Base-by-base conservation (phyloP, 1,284 basidiomycete species). In the Cryptococcus sp. region DNA sequence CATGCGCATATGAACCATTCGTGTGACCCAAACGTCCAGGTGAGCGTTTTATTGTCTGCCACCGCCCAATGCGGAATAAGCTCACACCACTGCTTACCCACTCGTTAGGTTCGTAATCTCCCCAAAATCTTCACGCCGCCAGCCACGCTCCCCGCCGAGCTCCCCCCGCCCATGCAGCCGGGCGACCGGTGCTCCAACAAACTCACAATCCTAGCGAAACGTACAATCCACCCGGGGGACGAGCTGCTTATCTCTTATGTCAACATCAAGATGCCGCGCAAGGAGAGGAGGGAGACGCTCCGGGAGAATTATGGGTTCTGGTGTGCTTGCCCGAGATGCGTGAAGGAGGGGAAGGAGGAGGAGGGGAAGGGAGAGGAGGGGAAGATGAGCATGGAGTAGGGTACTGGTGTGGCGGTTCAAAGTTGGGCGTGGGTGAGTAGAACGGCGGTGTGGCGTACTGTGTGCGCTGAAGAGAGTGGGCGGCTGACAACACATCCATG, bases 1-100 rank as follows among this genome's bases (percentile, higher is more conserved):
- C 91, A 95, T 73, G 87, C 89, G 1, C 89, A 93, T 69, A 73
- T 94, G 40, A 94, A 94, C 76, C 91, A 94, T 72, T 82, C 82
- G 15, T 95, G 91, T 75, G 72, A 77, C 4, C 89, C 91, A 0
- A 92, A 91, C 70, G 66, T 88, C 45, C 86, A 86, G 38, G 84
- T 88, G 52, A 59, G 70, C 63, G 2, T 15, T 42, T 20, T 3
- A 24, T 46, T 23, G 28, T 43, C 4, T 38, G 33, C 8, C 36
- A 23, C 24, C 16, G 18, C 16, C 16, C 16, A 2, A 2, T 42
- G 18, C 45, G 21, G 16, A n/a, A 21, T 4, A 43, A 21, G 20
- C n/a, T 43, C 40, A 43, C 7, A 4, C 4, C 20, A 21, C 40
- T n/a, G 4, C 7, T 43, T 43, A 33, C 9, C 9, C 28, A 4